Percentiles rank a stretch among this genome's conserved stretches.
Conservation (phyloP, 352 stramenopile genomes). For the Phytopythium aichiense region DNA sequence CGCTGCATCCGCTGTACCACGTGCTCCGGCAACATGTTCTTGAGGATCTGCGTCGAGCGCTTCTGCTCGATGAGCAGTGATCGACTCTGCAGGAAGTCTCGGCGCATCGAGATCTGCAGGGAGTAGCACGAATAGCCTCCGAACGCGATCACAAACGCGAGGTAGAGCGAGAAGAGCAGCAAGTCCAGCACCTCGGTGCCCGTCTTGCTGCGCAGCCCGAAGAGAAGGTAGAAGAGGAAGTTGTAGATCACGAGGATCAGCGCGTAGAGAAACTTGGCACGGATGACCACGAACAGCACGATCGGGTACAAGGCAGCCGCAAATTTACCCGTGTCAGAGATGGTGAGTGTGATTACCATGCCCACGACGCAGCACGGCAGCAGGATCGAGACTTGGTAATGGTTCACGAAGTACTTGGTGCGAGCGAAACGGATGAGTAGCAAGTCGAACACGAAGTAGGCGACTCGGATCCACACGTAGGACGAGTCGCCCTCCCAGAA, state of each 20-base stretch:
- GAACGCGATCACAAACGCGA: conserved; percentile 73
- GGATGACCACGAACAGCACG: conserved; percentile 76
- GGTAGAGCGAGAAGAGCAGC: conserved; percentile 67
- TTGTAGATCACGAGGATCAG: conserved; percentile 76
- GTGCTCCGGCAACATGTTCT: conserved; percentile 84
- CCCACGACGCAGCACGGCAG: conserved; percentile 61
- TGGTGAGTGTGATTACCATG: conserved; percentile 77
- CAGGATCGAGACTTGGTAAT: conserved; percentile 76
- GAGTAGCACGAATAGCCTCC: conserved; percentile 77
- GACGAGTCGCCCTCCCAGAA: conserved; percentile 53
- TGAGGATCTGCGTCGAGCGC: conserved; percentile 76
- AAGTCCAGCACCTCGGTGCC: conserved; percentile 48
- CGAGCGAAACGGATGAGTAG: conserved; percentile 63
- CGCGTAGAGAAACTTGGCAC: conserved; percentile 83
- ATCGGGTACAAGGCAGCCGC: conserved; percentile 76
- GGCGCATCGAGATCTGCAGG: conserved; percentile 77
- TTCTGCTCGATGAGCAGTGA: conserved; percentile 77
- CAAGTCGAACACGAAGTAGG: conserved; percentile 68
- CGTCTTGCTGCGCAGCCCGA: conserved; percentile 19
- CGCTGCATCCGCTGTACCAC: conserved; percentile 84
- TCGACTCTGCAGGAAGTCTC: conserved; percentile 78
- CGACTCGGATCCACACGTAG: conserved; percentile 63
- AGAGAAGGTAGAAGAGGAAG: conserved; percentile 70
- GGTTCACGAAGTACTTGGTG: conserved; percentile 65
- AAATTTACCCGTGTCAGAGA: conserved; percentile 83